Percentiles rank a stretch among this genome's conserved stretches.
These are phyloP conservation scores for Narthecium ossifragum DNA, from an alignment of 106 monocot species.

Conservation along the genomic window DNA sequence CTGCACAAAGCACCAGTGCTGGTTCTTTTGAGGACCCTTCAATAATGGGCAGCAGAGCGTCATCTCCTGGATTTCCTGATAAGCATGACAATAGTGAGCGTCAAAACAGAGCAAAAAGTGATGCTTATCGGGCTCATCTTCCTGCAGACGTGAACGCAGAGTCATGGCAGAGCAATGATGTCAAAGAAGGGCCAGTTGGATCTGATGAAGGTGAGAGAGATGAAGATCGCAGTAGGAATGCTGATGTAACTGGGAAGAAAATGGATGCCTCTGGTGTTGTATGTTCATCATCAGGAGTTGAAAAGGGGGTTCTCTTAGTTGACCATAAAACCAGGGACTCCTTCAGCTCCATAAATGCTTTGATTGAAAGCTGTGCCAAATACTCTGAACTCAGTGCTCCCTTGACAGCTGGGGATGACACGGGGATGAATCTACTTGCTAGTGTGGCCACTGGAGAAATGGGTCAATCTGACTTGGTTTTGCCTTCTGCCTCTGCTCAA, in stretches of 20 bases:
- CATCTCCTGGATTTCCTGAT: constrained; percentile 37
- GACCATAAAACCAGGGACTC: constrained; percentile 22
- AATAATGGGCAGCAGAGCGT: constrained; percentile 22
- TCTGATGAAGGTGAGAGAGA: constrained; percentile 26
- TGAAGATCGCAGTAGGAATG: constrained; percentile 21
- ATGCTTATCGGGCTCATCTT: constrained; percentile 26
- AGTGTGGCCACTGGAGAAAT: constrained; percentile 72
- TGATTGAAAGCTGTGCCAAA: constrained; percentile 48
- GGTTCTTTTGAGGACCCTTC: constrained; percentile 49
- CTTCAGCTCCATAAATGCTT: constrained; percentile 36
- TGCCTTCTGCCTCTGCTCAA: constrained; percentile 6
- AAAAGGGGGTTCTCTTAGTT: constrained; percentile 12
- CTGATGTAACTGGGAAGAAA: constrained; percentile 20
- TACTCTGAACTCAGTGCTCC: constrained; percentile 29
- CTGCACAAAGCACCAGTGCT: constrained; percentile 29
- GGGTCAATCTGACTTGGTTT: constrained; percentile 25
- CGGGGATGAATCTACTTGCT: constrained; percentile 60
- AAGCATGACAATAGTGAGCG: constrained; percentile 27
- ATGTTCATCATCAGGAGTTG: constrained; percentile 23
- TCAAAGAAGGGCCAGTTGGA: constrained; percentile 24
- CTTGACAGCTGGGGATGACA: constrained; percentile 41
- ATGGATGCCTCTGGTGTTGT: constrained; percentile 17
- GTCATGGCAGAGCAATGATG: constrained; percentile 31
- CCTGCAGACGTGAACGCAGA: constrained; percentile 37
- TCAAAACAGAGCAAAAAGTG: constrained; percentile 29